phyloP scores from a whole-genome alignment of 2,329 filamentous ascomycete species.

The Phialophora chinensis region DNA sequence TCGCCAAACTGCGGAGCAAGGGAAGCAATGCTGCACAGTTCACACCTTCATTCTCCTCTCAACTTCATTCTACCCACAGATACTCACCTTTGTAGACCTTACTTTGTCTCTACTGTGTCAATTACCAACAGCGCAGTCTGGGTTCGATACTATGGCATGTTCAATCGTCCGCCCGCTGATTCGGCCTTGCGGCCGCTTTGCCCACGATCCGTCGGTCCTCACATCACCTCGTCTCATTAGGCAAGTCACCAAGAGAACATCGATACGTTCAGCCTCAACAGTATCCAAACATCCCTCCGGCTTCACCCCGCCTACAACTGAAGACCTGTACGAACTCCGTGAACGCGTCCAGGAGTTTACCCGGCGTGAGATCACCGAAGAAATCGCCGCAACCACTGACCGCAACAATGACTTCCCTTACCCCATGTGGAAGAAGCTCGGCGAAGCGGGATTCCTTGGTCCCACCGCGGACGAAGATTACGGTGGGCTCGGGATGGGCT shows the following conservation, averaged over 20 bases:
- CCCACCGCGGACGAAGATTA: constrained; percentile 93
- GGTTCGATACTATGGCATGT: constrained; percentile 20
- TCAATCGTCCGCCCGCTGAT: constrained; percentile 19
- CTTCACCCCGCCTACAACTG: constrained; percentile 69
- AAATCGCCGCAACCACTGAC: constrained; percentile 83
- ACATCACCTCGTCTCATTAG: not conserved
- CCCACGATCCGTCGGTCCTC: not conserved
- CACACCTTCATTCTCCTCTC: not conserved
- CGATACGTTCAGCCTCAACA: constrained; percentile 34
- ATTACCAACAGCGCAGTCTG: not conserved
- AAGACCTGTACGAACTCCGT: constrained; percentile 79
- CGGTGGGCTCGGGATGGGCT: constrained; percentile 88
- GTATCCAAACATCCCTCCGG: constrained; percentile 73
- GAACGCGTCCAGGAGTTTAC: constrained; percentile 89
- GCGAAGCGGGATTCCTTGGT: constrained; percentile 86
- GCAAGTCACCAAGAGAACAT: not conserved
- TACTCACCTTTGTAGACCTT: not conserved
- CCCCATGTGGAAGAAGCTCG: constrained; percentile 92
- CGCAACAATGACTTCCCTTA: constrained; percentile 84
- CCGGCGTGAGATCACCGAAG: constrained; percentile 83
- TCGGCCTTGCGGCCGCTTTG: constrained; percentile 17
- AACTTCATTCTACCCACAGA: not conserved
- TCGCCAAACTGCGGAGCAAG: constrained; percentile 29
- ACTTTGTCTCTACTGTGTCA: not conserved
- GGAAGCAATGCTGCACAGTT: not conserved